phyloP scores from a whole-genome alignment of 2,329 filamentous ascomycete species.

The Kalmusia sp. region DNA sequence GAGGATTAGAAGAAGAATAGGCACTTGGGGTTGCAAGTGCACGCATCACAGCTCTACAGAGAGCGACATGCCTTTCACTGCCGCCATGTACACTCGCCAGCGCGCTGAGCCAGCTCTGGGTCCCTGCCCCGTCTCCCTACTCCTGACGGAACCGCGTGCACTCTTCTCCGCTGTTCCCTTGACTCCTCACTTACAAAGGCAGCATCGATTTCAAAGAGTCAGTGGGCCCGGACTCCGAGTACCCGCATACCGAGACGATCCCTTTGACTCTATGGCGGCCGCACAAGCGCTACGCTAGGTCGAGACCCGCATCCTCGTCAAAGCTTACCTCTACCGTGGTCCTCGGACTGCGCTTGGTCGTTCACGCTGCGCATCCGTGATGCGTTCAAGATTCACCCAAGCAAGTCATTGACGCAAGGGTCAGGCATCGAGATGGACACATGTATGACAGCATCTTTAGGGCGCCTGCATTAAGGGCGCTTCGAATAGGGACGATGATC shows the following conservation, averaged over 20 bases:
- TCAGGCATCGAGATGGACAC: neutral
- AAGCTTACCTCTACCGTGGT: constrained; percentile 2
- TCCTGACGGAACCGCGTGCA: neutral
- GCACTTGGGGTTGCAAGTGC: no score
- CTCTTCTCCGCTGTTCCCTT: neutral
- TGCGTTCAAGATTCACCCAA: neutral
- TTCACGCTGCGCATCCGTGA: neutral
- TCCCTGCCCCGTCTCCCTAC: neutral
- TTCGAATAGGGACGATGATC: neutral
- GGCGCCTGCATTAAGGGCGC: neutral
- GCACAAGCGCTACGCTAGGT: neutral
- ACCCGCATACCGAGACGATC: constrained; percentile 3
- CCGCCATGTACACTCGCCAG: neutral
- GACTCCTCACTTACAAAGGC: neutral
- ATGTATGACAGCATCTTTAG: neutral
- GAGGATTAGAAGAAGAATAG: no score
- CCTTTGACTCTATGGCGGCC: neutral
- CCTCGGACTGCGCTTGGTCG: neutral
- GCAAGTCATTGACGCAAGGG: neutral
- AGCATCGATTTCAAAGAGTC: neutral
- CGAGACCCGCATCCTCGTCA: constrained; percentile 1
- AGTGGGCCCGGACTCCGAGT: constrained; percentile 6
- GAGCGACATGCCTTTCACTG: neutral
- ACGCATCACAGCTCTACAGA: neutral
- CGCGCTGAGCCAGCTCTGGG: neutral